Evolutionary conservation across 23 red algal genomes (phyloP), one percentile per base, ranked within the genome.

Genomic region (Gracilaria gracilis): DNA sequence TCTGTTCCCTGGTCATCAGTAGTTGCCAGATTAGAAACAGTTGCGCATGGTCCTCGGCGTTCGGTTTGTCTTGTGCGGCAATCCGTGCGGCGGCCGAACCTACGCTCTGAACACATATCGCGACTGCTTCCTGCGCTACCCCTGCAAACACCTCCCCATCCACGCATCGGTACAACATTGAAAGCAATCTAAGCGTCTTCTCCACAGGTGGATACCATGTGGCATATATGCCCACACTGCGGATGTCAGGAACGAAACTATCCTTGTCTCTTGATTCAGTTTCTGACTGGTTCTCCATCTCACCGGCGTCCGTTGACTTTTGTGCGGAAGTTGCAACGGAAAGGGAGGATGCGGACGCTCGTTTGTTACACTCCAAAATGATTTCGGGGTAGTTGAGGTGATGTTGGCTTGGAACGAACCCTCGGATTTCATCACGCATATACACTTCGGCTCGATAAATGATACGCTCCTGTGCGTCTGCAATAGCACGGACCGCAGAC

Each of bases 11-110:
- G 57, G 95, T 83, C 81, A 96, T 91, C 23, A 94, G 67, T 42
- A 99, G 84, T 67, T 99, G 97, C 91, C 94, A 95, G 16, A 99
- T 75, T 23, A 93, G 84, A 81, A 99, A 99, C 27, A 95, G 80
- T 61, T 95, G 88, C 5, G 97, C 91, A 82, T 95, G 91, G 25
- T 99, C 97, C 57, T 81, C 86, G 14, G 90, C 83, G 58, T 74
- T 70, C 8, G 75, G 75, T 53, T 88, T 79, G 20, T 80, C 90
- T 21, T 31, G 34, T 36, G 67, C 86, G 0, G 91, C 85, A 81
- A 91, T 95, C 15, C 91, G 64, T 49, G 75, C 77, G 33, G 89
- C 73, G 27, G 95, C 93, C 0, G 79, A 65, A 59, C 83, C 76
- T 61, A 99, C 71, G 66, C 59, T 72, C 40, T 84, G 78, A 21